Evolutionary conservation across 257 asterid species (phyloP), one percentile per base, ranked within the genome.

Genomic region (Primulina tabacum): DNA sequence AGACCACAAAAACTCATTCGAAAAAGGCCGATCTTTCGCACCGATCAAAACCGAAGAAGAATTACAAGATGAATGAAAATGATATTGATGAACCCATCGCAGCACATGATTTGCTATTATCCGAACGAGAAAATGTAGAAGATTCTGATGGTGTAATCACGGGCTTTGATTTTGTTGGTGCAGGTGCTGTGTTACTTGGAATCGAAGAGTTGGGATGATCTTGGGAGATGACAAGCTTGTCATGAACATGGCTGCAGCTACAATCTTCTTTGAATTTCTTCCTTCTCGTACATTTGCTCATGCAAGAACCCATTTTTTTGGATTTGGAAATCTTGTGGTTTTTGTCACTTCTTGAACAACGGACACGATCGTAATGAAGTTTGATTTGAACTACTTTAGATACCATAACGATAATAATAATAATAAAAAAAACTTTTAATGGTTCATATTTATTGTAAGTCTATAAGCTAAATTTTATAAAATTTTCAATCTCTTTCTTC

Each of bases 221-320:
- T 68, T 80, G 90, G 3, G 91, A 83, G 69, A 85, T 78, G 14
- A 85, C 89, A 64, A 82, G 86, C 78, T 88, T 88, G 20, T 90
- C 95, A 2, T 86, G 87, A 62, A 83, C 86, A 68, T 62, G 80
- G 76, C 60, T 61, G 60, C 8, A 52, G 60, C 5, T 50, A 43
- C 7, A 14, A 55, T 82, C 79, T 37, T 81, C 70, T 67, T 73
- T 81, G 72, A 53, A 24, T 62, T 77, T 68, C 71, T 79, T 88
- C 78, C 83, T 87, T 7, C 89, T 77, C 29, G 32, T 86, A 82
- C 92, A 86, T 80, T 90, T 88, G 82, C 97, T 88, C 66, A 90
- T 80, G 91, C 97, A 90, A 80, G 91, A 81, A 24, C 97, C 97
- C 97, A 90, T 90, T 74, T 20, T 30, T 10, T 37, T 24, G 18